Evolutionary conservation across 495 filamentous ascomycete genomes (phyloP).

Genomic region (Pyronema omphalodes): DNA sequence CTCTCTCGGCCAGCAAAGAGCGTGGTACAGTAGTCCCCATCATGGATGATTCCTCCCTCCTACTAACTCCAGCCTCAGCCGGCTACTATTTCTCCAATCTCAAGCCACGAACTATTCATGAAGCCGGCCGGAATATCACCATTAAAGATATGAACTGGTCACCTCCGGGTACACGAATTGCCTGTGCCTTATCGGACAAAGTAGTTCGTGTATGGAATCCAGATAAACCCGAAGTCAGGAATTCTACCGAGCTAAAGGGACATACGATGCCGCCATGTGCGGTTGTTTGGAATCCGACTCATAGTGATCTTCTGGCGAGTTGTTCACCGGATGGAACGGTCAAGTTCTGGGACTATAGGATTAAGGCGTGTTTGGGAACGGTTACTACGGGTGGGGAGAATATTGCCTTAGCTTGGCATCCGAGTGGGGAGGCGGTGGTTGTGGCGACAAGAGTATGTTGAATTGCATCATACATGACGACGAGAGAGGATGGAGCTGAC

Average conservation of each 20-base stretch:
- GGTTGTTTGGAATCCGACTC: slow-evolving; percentile 73
- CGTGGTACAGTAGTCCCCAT: neutral
- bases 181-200: slow-evolving; percentile 60
- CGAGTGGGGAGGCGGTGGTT: slow-evolving; percentile 64
- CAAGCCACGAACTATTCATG: neutral
- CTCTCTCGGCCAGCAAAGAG: too few species aligned
- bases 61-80: neutral
- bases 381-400: slow-evolving; percentile 47
- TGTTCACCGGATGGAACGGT: slow-evolving; percentile 70
- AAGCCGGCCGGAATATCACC: slow-evolving; percentile 16
- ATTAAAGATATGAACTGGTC: slow-evolving; percentile 75
- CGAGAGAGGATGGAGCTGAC: slow-evolving; percentile 33
- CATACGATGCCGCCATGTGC: slow-evolving; percentile 63
- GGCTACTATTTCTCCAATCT: slow-evolving; percentile 1
- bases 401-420: slow-evolving; percentile 69
- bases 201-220: slow-evolving; percentile 85
- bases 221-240: slow-evolving; percentile 57
- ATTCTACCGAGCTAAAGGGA: slow-evolving; percentile 73
- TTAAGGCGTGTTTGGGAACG: slow-evolving; percentile 15
- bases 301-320: slow-evolving; percentile 75
- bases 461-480: neutral
- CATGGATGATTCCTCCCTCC: neutral
- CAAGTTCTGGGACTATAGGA: slow-evolving; percentile 61
- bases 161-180: slow-evolving; percentile 65
- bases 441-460: slow-evolving; percentile 62